These are phyloP conservation scores for Tulasnella sp. DNA, from an alignment of 768 basidiomycete species.

Conservation along the genomic window DNA sequence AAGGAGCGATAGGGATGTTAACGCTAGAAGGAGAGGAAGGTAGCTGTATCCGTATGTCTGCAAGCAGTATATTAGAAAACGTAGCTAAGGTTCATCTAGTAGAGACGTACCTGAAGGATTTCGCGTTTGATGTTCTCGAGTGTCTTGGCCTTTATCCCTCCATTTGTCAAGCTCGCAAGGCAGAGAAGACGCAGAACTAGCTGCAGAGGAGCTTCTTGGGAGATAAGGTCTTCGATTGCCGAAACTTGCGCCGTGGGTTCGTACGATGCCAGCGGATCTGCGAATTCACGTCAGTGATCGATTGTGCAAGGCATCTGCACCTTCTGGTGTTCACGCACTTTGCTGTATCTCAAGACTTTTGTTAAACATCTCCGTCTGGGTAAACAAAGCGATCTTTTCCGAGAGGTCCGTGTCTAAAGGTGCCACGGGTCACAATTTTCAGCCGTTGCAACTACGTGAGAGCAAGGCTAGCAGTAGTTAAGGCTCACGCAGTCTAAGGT, in stretches of 20 bases:
- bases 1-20: conserved; percentile 42
- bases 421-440: no score
- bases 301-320: neutral
- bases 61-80: neutral
- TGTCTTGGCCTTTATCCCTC: conserved; percentile 80
- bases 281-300: no score
- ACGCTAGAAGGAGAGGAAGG: conserved; percentile 41
- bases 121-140: conserved; percentile 89
- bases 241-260: conserved; percentile 72
- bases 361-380: conserved; percentile 83
- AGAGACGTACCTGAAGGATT: conserved; percentile 70
- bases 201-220: conserved; percentile 78
- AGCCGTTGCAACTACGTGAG: no score
- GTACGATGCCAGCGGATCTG: conserved; percentile 93
- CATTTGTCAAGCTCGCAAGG: conserved; percentile 75
- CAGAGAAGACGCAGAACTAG: conserved; percentile 75
- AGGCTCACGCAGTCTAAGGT: conserved; percentile 46
- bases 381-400: conserved; percentile 83
- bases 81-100: no score
- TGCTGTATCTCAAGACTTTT: conserved; percentile 93
- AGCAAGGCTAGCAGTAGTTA: neutral
- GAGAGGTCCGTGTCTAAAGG: conserved; percentile 82
- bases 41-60: conserved; percentile 61
- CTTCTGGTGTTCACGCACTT: conserved; percentile 50
- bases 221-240: conserved; percentile 88